Percentiles rank a stretch among this genome's conserved stretches.
These are phyloP conservation scores for Pachyrhizus erosus DNA, from an alignment of 306 rosid species.

Conservation along the genomic window DNA sequence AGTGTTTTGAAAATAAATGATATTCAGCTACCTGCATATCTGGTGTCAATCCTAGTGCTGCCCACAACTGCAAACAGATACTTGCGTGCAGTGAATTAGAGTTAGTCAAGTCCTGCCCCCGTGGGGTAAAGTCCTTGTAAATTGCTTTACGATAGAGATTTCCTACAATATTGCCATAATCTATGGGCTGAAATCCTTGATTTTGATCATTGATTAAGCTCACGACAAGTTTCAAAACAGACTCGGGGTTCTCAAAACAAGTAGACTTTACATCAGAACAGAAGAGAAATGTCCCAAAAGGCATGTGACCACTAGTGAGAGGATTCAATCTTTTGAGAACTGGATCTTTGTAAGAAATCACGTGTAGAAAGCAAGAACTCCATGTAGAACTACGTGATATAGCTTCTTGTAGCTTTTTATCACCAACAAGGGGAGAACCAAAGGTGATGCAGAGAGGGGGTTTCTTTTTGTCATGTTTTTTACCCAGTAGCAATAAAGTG, in stretches of 20 bases:
- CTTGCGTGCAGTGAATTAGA: slow-evolving; percentile 44
- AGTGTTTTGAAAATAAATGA: background rate
- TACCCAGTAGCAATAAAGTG: slow-evolving; percentile 60
- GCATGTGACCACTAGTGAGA: slow-evolving; percentile 24
- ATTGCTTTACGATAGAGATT: slow-evolving; percentile 39
- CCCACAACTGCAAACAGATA: slow-evolving; percentile 47
- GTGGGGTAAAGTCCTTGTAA: slow-evolving; percentile 16
- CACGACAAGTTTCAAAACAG: slow-evolving; percentile 43
- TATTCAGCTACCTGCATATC: slow-evolving; percentile 48
- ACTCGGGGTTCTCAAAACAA: slow-evolving; percentile 59
- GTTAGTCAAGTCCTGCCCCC: background rate
- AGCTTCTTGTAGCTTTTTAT: slow-evolving; percentile 47
- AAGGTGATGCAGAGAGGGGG: slow-evolving; percentile 79
- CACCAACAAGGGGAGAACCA: slow-evolving; percentile 74
- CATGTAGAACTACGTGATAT: slow-evolving; percentile 55
- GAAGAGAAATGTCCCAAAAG: slow-evolving; percentile 76
- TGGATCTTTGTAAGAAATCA: slow-evolving; percentile 60
- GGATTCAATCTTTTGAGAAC: slow-evolving; percentile 35
- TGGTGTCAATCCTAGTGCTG: slow-evolving; percentile 48
- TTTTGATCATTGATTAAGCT: background rate
- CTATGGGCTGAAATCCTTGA: slow-evolving; percentile 1
- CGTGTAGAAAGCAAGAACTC: slow-evolving; percentile 77
- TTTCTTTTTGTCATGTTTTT: slow-evolving; percentile 35
- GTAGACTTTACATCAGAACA: slow-evolving; percentile 53
- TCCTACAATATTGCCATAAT: slow-evolving; percentile 52